Percentiles rank a stretch among this genome's conserved stretches.
Evolutionary conservation across 371 early-diverging fungal genomes (phyloP).

Genomic region (Choanephora cucurbitarum): DNA sequence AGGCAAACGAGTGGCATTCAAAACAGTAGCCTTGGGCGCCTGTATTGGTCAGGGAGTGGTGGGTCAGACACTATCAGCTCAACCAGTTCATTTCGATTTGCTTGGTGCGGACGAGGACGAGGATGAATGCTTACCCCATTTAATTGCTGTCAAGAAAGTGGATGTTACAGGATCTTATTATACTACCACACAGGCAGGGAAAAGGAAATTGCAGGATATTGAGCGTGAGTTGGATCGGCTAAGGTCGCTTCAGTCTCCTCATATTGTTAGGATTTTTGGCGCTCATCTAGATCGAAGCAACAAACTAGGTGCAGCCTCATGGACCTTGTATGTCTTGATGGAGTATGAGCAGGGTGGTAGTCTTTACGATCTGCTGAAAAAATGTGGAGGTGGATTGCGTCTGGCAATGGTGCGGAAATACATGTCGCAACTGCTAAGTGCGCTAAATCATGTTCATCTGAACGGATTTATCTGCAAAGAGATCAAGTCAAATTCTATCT

Average conservation of each 20-base stretch:
- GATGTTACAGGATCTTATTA: constrained; percentile 45
- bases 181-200: constrained; percentile 54
- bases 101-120: constrained; percentile 21
- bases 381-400: constrained; percentile 53
- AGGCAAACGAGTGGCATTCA: constrained; percentile 37
- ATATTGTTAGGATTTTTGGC: constrained; percentile 58
- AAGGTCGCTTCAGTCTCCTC: constrained; percentile 53
- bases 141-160: constrained; percentile 44
- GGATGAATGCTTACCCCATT: constrained; percentile 28
- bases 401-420: constrained; percentile 56
- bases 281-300: constrained; percentile 50
- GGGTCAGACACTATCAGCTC: constrained; percentile 44
- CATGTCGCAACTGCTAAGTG: constrained; percentile 60
- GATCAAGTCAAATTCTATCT: constrained; percentile 41
- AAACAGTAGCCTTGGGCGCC: constrained; percentile 43
- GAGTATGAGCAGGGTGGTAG: constrained; percentile 54
- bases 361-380: constrained; percentile 45
- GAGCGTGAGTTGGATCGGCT: constrained; percentile 64
- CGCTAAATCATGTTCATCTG: constrained; percentile 57
- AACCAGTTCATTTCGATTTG: constrained; percentile 39
- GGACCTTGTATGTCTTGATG: constrained; percentile 61
- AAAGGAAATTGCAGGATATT: constrained; percentile 60
- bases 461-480: constrained; percentile 65
- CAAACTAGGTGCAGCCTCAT: constrained; percentile 29
- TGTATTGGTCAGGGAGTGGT: constrained; percentile 41